Evolutionary conservation across 192 early-diverging fungal genomes (phyloP).

Genomic region (Backusella liffmaniae): DNA sequence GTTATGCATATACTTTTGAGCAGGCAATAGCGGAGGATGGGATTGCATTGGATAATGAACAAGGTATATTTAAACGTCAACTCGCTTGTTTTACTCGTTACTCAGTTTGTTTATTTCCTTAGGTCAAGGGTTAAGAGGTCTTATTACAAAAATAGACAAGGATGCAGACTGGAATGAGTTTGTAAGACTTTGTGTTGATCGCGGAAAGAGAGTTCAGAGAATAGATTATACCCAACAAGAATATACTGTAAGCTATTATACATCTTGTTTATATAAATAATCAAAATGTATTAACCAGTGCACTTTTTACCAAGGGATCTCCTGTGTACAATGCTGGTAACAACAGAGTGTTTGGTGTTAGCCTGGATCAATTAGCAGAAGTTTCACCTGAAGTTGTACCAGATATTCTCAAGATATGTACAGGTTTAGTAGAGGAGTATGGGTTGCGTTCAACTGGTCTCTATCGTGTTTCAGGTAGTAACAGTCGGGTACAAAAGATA

Average conservation of each 20-base stretch:
- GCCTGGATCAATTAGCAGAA: slow-evolving; percentile 64
- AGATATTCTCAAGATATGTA: slow-evolving; percentile 73
- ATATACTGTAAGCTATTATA: slow-evolving; percentile 39
- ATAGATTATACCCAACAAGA: slow-evolving; percentile 41
- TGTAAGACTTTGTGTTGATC: slow-evolving; percentile 40
- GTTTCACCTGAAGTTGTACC: slow-evolving; percentile 76
- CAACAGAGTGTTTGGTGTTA: slow-evolving; percentile 37
- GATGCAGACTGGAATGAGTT: slow-evolving; percentile 60
- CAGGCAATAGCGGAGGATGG: slow-evolving; percentile 73
- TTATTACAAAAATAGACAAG: slow-evolving; percentile 61
- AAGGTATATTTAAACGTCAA: slow-evolving; percentile 5
- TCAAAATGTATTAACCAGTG: not conserved
- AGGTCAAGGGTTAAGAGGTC: slow-evolving; percentile 38
- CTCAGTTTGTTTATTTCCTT: not conserved
- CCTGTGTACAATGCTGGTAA: slow-evolving; percentile 5
- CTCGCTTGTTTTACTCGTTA: not conserved
- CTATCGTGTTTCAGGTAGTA: slow-evolving; percentile 87
- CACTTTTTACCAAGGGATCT: not conserved
- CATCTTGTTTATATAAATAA: not conserved
- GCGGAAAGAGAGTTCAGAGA: slow-evolving; percentile 28
- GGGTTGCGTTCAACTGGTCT: slow-evolving; percentile 72
- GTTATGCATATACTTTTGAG: slow-evolving; percentile 82
- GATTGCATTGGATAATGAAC: slow-evolving; percentile 51
- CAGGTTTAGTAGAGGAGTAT: slow-evolving; percentile 78
- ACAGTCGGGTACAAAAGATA: slow-evolving; percentile 69